Evolutionary conservation across 345 rosid genomes (phyloP).

Genomic region (Ailanthus altissimus): DNA sequence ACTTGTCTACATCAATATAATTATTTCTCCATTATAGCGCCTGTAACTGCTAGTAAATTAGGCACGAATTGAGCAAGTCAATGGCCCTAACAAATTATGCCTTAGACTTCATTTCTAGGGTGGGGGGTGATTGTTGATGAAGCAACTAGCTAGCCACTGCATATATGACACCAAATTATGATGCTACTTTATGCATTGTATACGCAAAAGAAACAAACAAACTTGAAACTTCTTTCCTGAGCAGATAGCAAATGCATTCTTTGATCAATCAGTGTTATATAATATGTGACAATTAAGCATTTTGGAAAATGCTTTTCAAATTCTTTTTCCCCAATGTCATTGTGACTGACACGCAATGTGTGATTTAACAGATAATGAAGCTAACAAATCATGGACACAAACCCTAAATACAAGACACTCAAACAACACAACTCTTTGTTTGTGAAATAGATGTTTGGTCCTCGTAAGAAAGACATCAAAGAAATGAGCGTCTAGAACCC

Average conservation of each 20-base stretch:
- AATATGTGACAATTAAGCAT: not conserved
- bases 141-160: not conserved
- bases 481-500: not conserved
- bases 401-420: not conserved
- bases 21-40: slow-evolving; percentile 27
- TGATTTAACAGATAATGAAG: not conserved
- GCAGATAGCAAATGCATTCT: not conserved
- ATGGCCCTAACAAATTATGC: slow-evolving; percentile 24
- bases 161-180: slow-evolving; percentile 1
- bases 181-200: not conserved
- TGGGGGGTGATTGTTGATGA: slow-evolving; percentile 10
- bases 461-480: not conserved
- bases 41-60: slow-evolving; percentile 28
- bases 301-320: not conserved
- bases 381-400: not conserved
- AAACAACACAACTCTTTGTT: not conserved
- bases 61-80: slow-evolving; percentile 33
- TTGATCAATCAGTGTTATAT: not conserved
- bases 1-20: slow-evolving; percentile 23
- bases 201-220: not conserved
- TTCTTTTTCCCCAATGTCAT: not conserved
- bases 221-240: not conserved
- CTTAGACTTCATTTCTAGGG: slow-evolving; percentile 24
- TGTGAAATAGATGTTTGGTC: not conserved
- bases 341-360: not conserved